Percentiles rank a stretch among this genome's conserved stretches.
These are phyloP conservation scores for Aureobasidium sp. DNA, from an alignment of 2,329 filamentous ascomycete species.

Conservation along the genomic window DNA sequence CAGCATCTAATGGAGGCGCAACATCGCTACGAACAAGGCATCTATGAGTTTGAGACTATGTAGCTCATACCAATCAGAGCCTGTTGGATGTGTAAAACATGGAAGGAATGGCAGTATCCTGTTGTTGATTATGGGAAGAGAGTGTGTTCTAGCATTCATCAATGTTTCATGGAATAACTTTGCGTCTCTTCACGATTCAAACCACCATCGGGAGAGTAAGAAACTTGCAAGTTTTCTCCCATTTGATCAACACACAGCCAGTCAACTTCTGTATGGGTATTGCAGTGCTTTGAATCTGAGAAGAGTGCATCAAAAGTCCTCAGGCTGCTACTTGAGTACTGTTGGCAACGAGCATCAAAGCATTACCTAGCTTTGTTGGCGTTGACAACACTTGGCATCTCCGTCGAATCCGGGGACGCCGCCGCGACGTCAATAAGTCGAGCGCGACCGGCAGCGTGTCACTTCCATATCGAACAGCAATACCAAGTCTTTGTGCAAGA, in stretches of 20 bases:
- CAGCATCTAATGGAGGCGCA: background rate
- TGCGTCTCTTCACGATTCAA: too few relatives aligned
- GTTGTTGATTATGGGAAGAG: too few relatives aligned
- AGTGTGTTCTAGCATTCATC: too few relatives aligned
- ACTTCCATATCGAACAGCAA: background rate
- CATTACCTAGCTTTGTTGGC: background rate
- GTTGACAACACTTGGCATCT: constrained; percentile 3
- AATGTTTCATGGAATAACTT: too few relatives aligned
- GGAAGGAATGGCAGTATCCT: background rate
- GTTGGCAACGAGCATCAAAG: too few relatives aligned
- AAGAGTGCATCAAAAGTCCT: too few relatives aligned
- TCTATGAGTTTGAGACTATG: background rate
- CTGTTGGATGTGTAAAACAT: background rate
- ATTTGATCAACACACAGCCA: too few relatives aligned
- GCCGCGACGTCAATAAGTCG: constrained; percentile 2
- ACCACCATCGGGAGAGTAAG: too few relatives aligned
- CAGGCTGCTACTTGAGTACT: too few relatives aligned
- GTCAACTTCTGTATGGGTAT: too few relatives aligned
- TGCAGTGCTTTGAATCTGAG: background rate
- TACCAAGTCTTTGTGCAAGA: constrained; percentile 34
- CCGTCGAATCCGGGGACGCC: constrained; percentile 6
- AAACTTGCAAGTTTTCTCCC: too few relatives aligned
- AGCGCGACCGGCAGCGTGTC: background rate
- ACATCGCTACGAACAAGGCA: background rate
- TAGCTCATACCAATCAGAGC: background rate